phyloP scores from a whole-genome alignment of 371 early-diverging fungal species.

The Mortierella sp. region DNA sequence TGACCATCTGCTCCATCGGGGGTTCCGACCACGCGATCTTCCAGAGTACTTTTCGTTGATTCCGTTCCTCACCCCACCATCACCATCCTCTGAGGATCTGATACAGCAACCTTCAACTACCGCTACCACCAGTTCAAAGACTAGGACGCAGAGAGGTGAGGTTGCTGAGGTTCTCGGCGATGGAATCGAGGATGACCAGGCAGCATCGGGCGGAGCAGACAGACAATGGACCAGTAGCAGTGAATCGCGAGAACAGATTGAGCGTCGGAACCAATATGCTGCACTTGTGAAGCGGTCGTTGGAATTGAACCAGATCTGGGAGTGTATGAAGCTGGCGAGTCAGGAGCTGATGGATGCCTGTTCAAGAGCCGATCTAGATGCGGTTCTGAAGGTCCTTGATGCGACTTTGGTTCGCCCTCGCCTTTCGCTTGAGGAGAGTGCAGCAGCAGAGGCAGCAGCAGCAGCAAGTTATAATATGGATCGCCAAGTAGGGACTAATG shows the following conservation, averaged over 20 bases:
- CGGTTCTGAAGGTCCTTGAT: slow-evolving; percentile 30
- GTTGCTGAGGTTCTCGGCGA: neutral
- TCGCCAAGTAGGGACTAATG: too few species aligned
- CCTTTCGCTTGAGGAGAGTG: slow-evolving; percentile 3
- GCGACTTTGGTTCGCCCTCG: slow-evolving; percentile 30
- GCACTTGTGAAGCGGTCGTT: slow-evolving; percentile 19
- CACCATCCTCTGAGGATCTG: neutral
- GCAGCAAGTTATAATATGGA: too few species aligned
- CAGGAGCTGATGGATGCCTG: slow-evolving; percentile 54
- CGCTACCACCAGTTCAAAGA: neutral
- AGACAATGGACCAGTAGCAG: neutral
- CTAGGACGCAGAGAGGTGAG: neutral
- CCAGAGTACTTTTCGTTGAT: slow-evolving; percentile 42
- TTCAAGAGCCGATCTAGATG: slow-evolving; percentile 34
- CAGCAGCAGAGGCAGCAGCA: neutral
- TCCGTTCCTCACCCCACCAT: slow-evolving; percentile 10
- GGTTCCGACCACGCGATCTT: slow-evolving; percentile 51
- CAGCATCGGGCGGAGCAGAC: neutral
- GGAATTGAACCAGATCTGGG: slow-evolving; percentile 48
- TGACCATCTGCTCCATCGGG: slow-evolving; percentile 45
- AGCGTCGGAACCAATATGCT: neutral
- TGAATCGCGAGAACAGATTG: neutral
- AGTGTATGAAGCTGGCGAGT: slow-evolving; percentile 36
- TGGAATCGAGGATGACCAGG: neutral
- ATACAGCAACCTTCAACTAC: neutral